Evolutionary conservation across 208 protist genomes (phyloP).

Genomic region (Lotmaria passim): DNA sequence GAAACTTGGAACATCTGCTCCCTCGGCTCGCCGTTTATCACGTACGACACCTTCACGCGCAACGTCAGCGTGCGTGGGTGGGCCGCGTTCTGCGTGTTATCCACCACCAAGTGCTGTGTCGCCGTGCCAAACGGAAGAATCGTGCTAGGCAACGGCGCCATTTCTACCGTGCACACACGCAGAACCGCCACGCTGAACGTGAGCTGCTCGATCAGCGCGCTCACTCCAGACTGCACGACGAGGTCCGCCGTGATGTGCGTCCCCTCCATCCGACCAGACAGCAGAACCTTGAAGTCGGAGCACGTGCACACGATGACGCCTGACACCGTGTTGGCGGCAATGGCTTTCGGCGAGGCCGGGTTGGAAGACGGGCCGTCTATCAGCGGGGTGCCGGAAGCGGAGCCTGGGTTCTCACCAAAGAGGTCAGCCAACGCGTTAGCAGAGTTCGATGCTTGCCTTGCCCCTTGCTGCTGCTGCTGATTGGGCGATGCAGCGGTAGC

Average conservation of each 20-base stretch:
- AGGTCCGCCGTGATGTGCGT: constrained; percentile 41
- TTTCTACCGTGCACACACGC: constrained; percentile 57
- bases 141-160: constrained; percentile 53
- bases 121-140: constrained; percentile 44
- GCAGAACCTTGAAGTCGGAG: constrained; percentile 51
- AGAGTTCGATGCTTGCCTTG: background rate
- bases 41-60: constrained; percentile 78
- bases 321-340: background rate
- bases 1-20: constrained; percentile 77
- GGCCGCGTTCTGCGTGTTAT: constrained; percentile 50
- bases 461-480: background rate
- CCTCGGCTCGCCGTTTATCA: constrained; percentile 34
- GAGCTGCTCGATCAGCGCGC: constrained; percentile 47
- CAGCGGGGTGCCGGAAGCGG: constrained; percentile 14
- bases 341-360: background rate
- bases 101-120: constrained; percentile 56
- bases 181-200: constrained; percentile 78
- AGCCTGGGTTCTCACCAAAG: constrained; percentile 25
- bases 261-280: constrained; percentile 36
- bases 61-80: constrained; percentile 62
- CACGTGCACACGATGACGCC: constrained; percentile 54
- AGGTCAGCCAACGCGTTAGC: constrained; percentile 29
- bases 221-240: constrained; percentile 42
- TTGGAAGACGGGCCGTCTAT: background rate
- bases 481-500: background rate